Conservation (phyloP, 2,329 filamentous ascomycete genomes). For the Immersiporthe knoxdaviesiana region DNA sequence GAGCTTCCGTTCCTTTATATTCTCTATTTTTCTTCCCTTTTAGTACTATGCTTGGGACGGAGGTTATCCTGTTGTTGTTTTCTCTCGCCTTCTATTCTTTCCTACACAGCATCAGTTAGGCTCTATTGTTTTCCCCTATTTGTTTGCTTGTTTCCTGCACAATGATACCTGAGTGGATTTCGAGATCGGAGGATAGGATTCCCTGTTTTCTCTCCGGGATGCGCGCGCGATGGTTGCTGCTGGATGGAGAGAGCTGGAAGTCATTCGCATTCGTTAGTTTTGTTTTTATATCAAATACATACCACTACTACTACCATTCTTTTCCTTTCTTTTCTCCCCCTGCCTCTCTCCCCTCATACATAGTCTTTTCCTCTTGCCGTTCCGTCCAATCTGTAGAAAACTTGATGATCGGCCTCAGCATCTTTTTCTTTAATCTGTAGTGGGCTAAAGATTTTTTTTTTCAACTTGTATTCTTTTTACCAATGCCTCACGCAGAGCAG, state of each 20-base stretch:
- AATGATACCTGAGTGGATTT: conserved; percentile 31
- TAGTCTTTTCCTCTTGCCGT: not conserved
- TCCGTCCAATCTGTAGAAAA: not conserved
- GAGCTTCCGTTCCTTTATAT: conserved; percentile 29
- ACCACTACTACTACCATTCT: not conserved
- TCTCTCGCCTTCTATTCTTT: not conserved
- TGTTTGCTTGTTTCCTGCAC: not conserved
- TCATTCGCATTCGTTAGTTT: conserved; percentile 11
- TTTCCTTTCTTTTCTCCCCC: not conserved
- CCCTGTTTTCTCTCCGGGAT: not conserved
- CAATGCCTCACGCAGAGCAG: conserved; percentile 71
- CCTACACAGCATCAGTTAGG: conserved; percentile 14
- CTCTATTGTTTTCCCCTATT: conserved; percentile 4
- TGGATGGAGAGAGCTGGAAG: not conserved
- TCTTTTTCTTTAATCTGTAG: too few species aligned
- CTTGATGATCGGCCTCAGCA: too few species aligned
- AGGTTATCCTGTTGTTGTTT: conserved; percentile 1
- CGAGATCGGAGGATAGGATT: not conserved
- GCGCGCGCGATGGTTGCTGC: not conserved
- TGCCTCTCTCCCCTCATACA: too few species aligned
- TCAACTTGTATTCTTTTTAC: too few species aligned
- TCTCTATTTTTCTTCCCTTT: conserved; percentile 2
- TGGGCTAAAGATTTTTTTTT: too few species aligned
- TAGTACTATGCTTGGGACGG: not conserved
- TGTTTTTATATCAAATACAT: not conserved